Conservation (phyloP, 176 grass and related monocot genomes). For the Zoysia japonica region DNA sequence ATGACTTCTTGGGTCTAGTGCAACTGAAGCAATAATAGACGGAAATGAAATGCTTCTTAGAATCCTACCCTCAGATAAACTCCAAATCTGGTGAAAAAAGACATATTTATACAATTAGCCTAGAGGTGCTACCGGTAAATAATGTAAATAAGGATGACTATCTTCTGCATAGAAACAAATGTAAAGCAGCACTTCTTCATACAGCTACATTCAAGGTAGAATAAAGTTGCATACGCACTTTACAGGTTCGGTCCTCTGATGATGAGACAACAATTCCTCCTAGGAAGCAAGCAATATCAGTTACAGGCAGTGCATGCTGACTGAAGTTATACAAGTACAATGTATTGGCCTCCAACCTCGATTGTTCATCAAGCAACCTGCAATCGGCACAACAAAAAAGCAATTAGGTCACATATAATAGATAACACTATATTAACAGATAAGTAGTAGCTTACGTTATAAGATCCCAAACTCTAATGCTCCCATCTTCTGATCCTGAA, state of each 20-base stretch:
- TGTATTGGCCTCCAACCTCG: constrained; percentile 45
- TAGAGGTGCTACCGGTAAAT: not conserved
- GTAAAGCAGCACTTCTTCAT: not conserved
- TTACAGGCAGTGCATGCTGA: constrained; percentile 69
- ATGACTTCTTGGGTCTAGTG: constrained; percentile 70
- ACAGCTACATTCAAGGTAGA: constrained; percentile 16
- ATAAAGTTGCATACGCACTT: constrained; percentile 46
- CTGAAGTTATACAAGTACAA: constrained; percentile 64
- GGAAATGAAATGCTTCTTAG: constrained; percentile 75
- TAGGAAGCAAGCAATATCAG: constrained; percentile 66
- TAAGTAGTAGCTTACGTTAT: constrained; percentile 55
- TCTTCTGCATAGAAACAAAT: not conserved
- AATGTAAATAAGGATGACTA: constrained; percentile 7
- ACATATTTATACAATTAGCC: constrained; percentile 33
- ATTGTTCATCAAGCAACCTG: constrained; percentile 81
- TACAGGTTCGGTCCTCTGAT: constrained; percentile 86
- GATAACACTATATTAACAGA: constrained; percentile 19
- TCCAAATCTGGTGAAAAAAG: constrained; percentile 63
- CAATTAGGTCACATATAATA: constrained; percentile 20
- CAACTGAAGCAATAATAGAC: constrained; percentile 55
- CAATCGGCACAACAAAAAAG: constrained; percentile 27
- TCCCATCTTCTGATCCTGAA: constrained; percentile 71
- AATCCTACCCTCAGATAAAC: constrained; percentile 68
- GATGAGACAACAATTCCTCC: constrained; percentile 76
- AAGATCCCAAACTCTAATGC: constrained; percentile 87